Percentiles rank a stretch among this genome's conserved stretches.
Conservation (phyloP, 768 basidiomycete species). For the Polyporus arcularius region DNA sequence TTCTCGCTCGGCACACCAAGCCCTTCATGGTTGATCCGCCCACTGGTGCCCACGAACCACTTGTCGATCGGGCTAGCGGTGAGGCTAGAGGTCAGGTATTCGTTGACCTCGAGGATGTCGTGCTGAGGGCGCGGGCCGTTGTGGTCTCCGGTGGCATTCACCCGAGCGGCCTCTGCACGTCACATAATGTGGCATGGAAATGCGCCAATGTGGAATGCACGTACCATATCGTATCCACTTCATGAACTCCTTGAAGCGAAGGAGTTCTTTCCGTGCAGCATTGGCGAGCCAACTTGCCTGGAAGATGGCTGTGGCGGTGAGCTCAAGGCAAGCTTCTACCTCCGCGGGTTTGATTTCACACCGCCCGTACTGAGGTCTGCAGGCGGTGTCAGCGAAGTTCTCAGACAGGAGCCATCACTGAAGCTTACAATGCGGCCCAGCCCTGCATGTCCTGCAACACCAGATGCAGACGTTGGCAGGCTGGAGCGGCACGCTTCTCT, state of each 20-base stretch:
- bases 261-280: slow-evolving; percentile 64
- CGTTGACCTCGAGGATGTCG: slow-evolving; percentile 79
- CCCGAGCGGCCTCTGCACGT: slow-evolving; percentile 46
- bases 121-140: slow-evolving; percentile 50
- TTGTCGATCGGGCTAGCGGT: slow-evolving; percentile 68
- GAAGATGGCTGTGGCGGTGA: slow-evolving; percentile 59
- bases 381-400: slow-evolving; percentile 12
- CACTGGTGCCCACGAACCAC: slow-evolving; percentile 74
- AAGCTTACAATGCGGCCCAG: slow-evolving; percentile 71
- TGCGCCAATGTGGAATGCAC: slow-evolving; percentile 20
- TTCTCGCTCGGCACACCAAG: slow-evolving; percentile 44
- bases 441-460: slow-evolving; percentile 78
- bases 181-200: slow-evolving; percentile 1
- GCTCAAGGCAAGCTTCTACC: slow-evolving; percentile 52
- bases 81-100: slow-evolving; percentile 75
- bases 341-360: slow-evolving; percentile 58
- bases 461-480: slow-evolving; percentile 75
- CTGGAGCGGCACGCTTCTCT: slow-evolving; percentile 69
- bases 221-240: slow-evolving; percentile 75
- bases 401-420: slow-evolving; percentile 10
- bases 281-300: slow-evolving; percentile 69
- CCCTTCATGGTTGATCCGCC: slow-evolving; percentile 50
- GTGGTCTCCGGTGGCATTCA: slow-evolving; percentile 54
- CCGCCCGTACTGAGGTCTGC: slow-evolving; percentile 55
- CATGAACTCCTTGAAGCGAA: slow-evolving; percentile 78